A percentile compares a stretch with the other conserved stretches of the same genome.
phyloP scores from a whole-genome alignment of 495 filamentous ascomycete species.

The Paragyromitra xinjiangensis region DNA sequence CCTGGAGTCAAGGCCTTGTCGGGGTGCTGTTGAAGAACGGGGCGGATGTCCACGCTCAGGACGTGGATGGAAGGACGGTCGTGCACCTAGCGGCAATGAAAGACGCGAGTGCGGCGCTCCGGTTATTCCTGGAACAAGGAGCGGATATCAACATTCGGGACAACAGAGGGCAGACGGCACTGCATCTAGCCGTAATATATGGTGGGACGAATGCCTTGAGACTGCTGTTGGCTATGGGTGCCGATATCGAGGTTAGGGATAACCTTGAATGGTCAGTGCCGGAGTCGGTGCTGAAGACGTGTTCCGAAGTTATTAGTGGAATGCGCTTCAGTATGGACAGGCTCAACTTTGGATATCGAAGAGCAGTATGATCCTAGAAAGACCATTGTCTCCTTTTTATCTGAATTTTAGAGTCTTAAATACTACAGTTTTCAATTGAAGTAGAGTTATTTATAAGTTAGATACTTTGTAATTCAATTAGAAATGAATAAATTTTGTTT shows the following conservation, averaged over 20 bases:
- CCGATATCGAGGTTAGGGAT: conserved; percentile 45
- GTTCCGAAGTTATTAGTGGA: conserved; percentile 43
- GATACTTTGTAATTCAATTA: conserved; percentile 12
- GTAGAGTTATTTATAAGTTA: conserved; percentile 15
- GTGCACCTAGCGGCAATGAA: conserved; percentile 47
- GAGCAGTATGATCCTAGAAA: conserved; percentile 22
- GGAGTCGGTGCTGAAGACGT: conserved; percentile 39
- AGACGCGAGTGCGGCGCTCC: conserved; percentile 24
- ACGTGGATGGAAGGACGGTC: conserved; percentile 40
- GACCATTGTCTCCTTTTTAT: conserved; percentile 3
- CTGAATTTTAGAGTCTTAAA: conserved; percentile 14
- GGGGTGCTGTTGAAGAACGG: conserved; percentile 32
- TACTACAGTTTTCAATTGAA: conserved; percentile 27
- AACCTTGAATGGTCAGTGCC: conserved; percentile 39
- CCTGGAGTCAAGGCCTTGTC: conserved; percentile 38
- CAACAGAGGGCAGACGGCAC: conserved; percentile 37
- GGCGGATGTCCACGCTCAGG: conserved; percentile 35
- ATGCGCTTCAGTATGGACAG: conserved; percentile 40
- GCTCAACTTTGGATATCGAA: conserved; percentile 37
- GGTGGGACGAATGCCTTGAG: conserved; percentile 40
- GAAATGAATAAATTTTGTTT: conserved; percentile 47
- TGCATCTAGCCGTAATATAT: conserved; percentile 44
- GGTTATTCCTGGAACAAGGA: conserved; percentile 35
- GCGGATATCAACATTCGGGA: conserved; percentile 41
- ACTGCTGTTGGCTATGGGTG: conserved; percentile 52